Evolutionary conservation across 805 yeast genomes (phyloP).

Genomic region (Metschnikowia cerradonensis): DNA sequence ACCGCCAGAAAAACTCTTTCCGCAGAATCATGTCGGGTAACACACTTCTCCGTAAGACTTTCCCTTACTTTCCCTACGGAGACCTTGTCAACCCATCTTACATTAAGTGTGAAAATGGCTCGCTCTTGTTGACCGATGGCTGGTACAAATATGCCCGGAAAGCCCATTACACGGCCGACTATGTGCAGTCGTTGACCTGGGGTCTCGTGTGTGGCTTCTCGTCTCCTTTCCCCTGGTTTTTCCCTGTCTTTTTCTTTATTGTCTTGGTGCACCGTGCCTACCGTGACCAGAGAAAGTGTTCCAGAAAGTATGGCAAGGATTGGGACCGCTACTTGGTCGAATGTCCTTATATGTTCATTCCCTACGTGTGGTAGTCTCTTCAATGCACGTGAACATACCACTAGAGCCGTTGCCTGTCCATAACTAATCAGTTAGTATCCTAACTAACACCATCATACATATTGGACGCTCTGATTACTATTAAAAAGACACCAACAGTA

Average conservation of each 20-base stretch:
- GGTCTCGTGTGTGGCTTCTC: conserved; percentile 83
- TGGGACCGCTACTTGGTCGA: conserved; percentile 83
- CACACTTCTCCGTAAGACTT: conserved; percentile 68
- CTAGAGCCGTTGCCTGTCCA: neutral
- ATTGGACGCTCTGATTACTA: no score
- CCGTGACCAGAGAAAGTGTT: conserved; percentile 85
- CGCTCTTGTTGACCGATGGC: conserved; percentile 82
- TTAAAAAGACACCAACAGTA: no score
- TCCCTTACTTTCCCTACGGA: conserved; percentile 90
- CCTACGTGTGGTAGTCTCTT: conserved; percentile 50
- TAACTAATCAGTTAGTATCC: neutral
- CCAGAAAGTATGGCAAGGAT: conserved; percentile 85
- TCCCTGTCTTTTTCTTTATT: conserved; percentile 83
- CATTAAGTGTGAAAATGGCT: conserved; percentile 81
- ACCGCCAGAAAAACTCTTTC: conserved; percentile 93
- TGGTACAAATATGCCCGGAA: conserved; percentile 94
- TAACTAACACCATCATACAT: no score
- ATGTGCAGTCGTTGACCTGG: conserved; percentile 85
- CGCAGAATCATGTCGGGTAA: conserved; percentile 83
- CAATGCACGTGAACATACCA: no score
- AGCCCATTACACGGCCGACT: conserved; percentile 93
- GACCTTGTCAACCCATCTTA: conserved; percentile 79
- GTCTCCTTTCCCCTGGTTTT: conserved; percentile 93
- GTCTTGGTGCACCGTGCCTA: conserved; percentile 85
- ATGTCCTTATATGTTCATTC: conserved; percentile 91